Conservation (phyloP, 2,329 filamentous ascomycete genomes). For the Cephalotrichum gorgonifer region DNA sequence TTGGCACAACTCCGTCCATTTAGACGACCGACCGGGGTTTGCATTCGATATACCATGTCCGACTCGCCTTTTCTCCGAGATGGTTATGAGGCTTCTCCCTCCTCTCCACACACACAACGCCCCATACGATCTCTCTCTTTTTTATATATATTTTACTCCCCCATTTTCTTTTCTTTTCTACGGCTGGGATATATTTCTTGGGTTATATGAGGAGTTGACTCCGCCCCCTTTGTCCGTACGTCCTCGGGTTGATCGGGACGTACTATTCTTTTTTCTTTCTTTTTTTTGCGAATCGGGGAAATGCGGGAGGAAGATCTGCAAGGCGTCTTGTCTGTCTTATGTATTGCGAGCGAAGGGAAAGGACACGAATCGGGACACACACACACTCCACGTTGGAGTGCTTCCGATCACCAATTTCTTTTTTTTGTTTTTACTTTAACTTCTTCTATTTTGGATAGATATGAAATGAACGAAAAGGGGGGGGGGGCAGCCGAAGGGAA, state of each 20-base stretch:
- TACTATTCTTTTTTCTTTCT: neutral
- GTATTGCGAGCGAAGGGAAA: too few species aligned
- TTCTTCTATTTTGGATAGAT: neutral
- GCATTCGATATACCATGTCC: too few species aligned
- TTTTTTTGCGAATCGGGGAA: too few species aligned
- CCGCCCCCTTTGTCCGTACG: neutral
- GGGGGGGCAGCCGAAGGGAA: neutral
- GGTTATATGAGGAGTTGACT: neutral
- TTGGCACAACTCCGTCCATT: too few species aligned
- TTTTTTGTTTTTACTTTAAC: neutral
- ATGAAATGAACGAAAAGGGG: slow-evolving; percentile 1
- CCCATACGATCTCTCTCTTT: neutral
- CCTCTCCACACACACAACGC: neutral
- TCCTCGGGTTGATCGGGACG: neutral
- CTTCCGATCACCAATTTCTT: too few species aligned
- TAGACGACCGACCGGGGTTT: too few species aligned
- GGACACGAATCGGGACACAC: too few species aligned
- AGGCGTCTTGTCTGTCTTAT: too few species aligned
- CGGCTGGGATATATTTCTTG: slow-evolving; percentile 1
- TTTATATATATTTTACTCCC: neutral
- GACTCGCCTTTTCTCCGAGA: neutral
- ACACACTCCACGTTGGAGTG: too few species aligned
- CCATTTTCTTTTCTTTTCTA: slow-evolving; percentile 1
- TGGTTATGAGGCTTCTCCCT: neutral
- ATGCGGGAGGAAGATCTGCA: too few species aligned